A percentile compares a stretch with the other conserved stretches of the same genome.
Conservation (phyloP, 345 rosid species). For the Euphorbia peplus region DNA sequence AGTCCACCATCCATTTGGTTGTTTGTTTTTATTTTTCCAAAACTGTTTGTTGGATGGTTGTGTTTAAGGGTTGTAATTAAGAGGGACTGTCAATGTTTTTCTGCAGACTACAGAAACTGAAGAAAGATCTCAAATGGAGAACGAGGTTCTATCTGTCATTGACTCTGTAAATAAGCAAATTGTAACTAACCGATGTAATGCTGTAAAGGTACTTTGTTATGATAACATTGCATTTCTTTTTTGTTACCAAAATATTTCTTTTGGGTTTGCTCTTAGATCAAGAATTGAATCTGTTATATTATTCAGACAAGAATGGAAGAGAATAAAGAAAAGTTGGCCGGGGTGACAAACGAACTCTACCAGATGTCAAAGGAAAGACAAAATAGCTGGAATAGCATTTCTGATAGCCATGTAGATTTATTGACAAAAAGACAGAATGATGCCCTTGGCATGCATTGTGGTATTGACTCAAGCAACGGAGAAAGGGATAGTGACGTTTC, state of each 20-base stretch:
- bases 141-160: conserved; percentile 54
- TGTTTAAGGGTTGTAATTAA: not conserved
- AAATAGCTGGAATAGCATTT: conserved; percentile 29
- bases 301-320: conserved; percentile 76
- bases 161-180: conserved; percentile 66
- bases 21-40: not conserved
- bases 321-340: conserved; percentile 57
- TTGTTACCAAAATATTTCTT: conserved; percentile 12
- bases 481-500: conserved; percentile 49
- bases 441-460: conserved; percentile 56
- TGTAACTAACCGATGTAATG: conserved; percentile 55
- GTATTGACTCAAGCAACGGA: conserved; percentile 45
- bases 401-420: conserved; percentile 44
- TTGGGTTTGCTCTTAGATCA: conserved; percentile 2
- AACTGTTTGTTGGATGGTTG: not conserved
- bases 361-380: conserved; percentile 55
- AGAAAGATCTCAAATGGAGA: conserved; percentile 23
- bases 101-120: conserved; percentile 6
- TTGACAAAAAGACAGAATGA: conserved; percentile 78
- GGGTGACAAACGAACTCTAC: no score
- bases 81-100: not conserved
- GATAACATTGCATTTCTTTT: not conserved
- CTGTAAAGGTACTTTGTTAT: conserved; percentile 49
- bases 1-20: not conserved
- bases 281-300: conserved; percentile 7